phyloP scores from a whole-genome alignment of 768 basidiomycete species.

The Holtermanniella nyarrowii region DNA sequence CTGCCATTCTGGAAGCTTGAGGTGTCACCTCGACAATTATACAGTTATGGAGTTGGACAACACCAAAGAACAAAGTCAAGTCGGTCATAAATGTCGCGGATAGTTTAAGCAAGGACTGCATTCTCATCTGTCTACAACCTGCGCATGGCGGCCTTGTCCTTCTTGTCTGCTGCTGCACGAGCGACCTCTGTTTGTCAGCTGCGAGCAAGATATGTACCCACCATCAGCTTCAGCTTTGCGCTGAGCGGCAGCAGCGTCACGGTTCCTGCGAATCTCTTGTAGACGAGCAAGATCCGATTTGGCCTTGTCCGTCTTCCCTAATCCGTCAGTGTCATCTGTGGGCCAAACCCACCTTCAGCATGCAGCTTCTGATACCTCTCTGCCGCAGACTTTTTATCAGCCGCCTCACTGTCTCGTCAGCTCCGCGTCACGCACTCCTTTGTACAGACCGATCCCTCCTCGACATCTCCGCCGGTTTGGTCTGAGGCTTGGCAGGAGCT shows the following conservation, averaged over 20 bases:
- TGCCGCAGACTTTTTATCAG: conserved; percentile 82
- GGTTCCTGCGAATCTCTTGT: conserved; percentile 71
- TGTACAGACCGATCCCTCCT: neutral
- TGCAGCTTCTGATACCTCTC: conserved; percentile 80
- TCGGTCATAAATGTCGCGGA: neutral
- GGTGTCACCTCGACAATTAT: no score
- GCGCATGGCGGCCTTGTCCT: conserved; percentile 14
- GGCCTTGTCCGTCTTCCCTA: conserved; percentile 85
- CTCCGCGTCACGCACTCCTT: conserved; percentile 8
- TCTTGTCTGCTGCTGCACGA: conserved; percentile 30
- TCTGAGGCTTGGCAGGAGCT: conserved; percentile 14
- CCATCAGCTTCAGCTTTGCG: conserved; percentile 82
- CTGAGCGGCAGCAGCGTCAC: conserved; percentile 77
- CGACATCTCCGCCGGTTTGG: neutral
- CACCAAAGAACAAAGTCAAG: neutral
- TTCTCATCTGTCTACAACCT: neutral
- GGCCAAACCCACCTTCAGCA: conserved; percentile 31
- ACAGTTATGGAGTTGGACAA: no score
- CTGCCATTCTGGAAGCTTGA: neutral
- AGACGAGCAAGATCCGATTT: conserved; percentile 79
- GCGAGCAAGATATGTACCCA: conserved; percentile 35
- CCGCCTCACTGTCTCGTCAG: conserved; percentile 55
- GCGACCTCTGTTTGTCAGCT: conserved; percentile 27
- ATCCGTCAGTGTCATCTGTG: conserved; percentile 39
- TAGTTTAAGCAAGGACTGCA: neutral